Conservation (phyloP, 2,329 filamentous ascomycete genomes). For the Cytospora piceicola region DNA sequence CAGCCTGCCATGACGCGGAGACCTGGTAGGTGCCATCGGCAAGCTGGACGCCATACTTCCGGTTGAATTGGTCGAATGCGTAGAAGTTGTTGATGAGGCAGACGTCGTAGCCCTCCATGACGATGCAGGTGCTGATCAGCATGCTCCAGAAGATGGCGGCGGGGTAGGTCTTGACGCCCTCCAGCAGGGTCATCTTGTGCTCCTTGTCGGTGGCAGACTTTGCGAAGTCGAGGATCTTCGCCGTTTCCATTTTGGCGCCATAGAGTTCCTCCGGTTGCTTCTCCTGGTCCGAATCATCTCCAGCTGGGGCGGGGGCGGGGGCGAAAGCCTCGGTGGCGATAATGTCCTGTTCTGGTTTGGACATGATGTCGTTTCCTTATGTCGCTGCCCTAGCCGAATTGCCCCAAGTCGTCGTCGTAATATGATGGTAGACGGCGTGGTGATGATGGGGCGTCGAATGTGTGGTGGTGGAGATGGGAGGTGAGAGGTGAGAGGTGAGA, state of each 20-base stretch:
- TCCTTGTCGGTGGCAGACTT: conserved; percentile 61
- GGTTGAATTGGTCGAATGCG: conserved; percentile 35
- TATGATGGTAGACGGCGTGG: not conserved
- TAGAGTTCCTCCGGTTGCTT: conserved; percentile 25
- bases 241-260: conserved; percentile 38
- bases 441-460: not conserved
- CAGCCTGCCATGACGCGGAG: conserved; percentile 44
- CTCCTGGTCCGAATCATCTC: conserved; percentile 25
- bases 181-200: conserved; percentile 70
- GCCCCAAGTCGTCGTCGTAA: not conserved
- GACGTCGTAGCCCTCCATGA: conserved; percentile 90
- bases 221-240: conserved; percentile 48
- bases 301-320: conserved; percentile 26
- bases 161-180: conserved; percentile 82
- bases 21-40: conserved; percentile 37
- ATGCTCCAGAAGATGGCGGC: conserved; percentile 85
- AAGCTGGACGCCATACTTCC: conserved; percentile 36
- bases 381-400: not conserved
- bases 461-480: not conserved
- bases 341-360: conserved; percentile 25
- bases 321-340: conserved; percentile 19
- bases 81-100: conserved; percentile 81
- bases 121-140: conserved; percentile 86
- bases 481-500: no score
- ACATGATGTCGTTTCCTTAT: conserved; percentile 23